Evolutionary conservation across 306 rosid genomes (phyloP).

Genomic region (Dicorynia guianensis): DNA sequence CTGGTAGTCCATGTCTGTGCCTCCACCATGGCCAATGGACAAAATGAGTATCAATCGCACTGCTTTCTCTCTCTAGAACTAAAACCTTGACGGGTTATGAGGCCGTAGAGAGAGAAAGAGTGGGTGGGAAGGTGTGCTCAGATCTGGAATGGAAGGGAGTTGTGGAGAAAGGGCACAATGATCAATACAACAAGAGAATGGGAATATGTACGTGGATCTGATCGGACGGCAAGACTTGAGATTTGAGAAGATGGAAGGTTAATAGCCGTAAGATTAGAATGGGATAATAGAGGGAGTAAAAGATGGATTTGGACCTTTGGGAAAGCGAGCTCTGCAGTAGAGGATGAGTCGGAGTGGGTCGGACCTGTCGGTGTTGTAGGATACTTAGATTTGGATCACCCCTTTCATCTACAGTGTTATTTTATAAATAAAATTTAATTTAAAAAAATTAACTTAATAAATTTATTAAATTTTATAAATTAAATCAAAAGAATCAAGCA

Average conservation of each 20-base stretch:
- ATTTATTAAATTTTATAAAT: no score
- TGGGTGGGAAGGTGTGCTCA: neutral
- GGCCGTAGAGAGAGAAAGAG: neutral
- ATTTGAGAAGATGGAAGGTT: slow-evolving; percentile 1
- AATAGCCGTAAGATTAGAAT: slow-evolving; percentile 22
- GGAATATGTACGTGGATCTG: slow-evolving; percentile 6
- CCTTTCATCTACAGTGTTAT: neutral
- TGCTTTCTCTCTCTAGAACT: neutral
- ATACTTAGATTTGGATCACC: no score
- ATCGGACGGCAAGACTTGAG: slow-evolving; percentile 34
- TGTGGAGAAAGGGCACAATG: neutral
- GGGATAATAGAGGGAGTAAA: slow-evolving; percentile 24
- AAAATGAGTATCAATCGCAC: slow-evolving; percentile 37
- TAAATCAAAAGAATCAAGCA: no score
- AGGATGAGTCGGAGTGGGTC: slow-evolving; percentile 26
- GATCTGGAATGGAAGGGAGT: slow-evolving; percentile 15
- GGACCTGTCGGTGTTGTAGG: no score
- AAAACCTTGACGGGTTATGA: no score
- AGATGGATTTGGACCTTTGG: neutral
- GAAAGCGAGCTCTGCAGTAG: neutral
- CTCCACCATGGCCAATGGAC: no score
- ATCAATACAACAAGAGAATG: no score
- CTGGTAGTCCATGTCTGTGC: no score
- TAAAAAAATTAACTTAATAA: no score
- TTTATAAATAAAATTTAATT: neutral